These are phyloP conservation scores for Lactarius sanguifluus DNA, from an alignment of 768 basidiomycete species.

Conservation along the genomic window DNA sequence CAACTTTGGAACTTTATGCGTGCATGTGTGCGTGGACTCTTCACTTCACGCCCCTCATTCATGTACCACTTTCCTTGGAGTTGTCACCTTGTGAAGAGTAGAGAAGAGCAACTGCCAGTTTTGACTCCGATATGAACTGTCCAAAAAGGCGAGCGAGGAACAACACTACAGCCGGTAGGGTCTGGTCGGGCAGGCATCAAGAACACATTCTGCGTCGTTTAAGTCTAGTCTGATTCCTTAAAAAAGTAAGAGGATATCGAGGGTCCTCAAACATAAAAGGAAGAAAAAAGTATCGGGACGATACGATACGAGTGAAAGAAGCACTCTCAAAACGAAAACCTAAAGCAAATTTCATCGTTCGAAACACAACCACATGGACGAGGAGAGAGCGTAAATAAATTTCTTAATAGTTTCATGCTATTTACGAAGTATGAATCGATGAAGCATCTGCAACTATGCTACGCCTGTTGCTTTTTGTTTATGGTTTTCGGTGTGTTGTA, in stretches of 20 bases:
- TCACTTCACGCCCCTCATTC: neutral
- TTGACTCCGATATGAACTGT: neutral
- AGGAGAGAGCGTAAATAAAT: neutral
- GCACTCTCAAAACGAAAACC: neutral
- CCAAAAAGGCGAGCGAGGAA: neutral
- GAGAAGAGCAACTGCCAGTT: neutral
- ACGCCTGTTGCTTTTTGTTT: neutral
- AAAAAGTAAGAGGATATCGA: neutral
- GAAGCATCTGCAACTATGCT: neutral
- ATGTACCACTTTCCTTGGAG: neutral
- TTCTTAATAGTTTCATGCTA: neutral
- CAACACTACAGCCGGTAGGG: neutral
- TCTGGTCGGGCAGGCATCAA: neutral
- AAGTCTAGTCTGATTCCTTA: neutral
- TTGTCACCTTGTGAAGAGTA: neutral
- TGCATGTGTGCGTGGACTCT: neutral
- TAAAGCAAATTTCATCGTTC: neutral
- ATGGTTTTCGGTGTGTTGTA: neutral
- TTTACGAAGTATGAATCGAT: neutral
- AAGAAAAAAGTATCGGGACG: neutral
- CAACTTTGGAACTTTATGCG: neutral
- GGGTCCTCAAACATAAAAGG: neutral
- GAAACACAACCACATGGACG: neutral
- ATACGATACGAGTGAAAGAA: neutral
- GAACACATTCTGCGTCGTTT: neutral